phyloP scores from a whole-genome alignment of 1,284 basidiomycete species.

The Trametes versicolor region DNA sequence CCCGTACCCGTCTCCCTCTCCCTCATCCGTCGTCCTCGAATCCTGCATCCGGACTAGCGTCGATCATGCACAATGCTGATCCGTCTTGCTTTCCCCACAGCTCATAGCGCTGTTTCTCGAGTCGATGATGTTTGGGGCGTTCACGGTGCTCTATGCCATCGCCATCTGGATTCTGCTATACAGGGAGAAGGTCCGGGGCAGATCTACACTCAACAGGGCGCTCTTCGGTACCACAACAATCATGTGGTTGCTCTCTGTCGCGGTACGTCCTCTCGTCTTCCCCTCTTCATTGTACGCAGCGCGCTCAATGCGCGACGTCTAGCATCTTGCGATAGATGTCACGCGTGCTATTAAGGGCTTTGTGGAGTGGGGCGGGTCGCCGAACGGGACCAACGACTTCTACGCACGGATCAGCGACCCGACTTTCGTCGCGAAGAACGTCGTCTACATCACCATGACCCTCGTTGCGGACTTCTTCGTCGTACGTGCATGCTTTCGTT shows the following conservation, averaged over 20 bases:
- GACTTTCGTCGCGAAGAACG: conserved; percentile 33
- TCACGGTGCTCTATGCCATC: conserved; percentile 34
- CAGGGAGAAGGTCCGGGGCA: conserved; percentile 30
- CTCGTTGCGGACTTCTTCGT: conserved; percentile 34
- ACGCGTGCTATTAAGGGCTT: conserved; percentile 28
- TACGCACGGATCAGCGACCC: conserved; percentile 28
- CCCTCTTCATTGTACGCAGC: neutral
- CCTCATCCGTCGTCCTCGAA: neutral
- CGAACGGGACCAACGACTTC: conserved; percentile 22
- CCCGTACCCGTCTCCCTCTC: neutral
- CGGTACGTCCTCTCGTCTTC: conserved; percentile 15
- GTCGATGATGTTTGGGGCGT: conserved; percentile 34
- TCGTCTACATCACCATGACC: conserved; percentile 34
- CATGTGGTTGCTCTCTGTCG: conserved; percentile 31
- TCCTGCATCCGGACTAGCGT: neutral
- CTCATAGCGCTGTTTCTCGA: conserved; percentile 32
- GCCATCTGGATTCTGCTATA: conserved; percentile 36
- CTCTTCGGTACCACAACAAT: conserved; percentile 31
- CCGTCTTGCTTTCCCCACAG: neutral
- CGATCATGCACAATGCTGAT: neutral
- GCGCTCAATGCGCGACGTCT: neutral
- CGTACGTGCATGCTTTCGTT: neutral
- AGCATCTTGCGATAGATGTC: conserved; percentile 32
- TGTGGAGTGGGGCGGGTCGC: conserved; percentile 24
- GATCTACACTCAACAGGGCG: conserved; percentile 29